These are phyloP conservation scores for Nicotiana tabacum DNA, from an alignment of 257 asterid species.

Conservation along the genomic window DNA sequence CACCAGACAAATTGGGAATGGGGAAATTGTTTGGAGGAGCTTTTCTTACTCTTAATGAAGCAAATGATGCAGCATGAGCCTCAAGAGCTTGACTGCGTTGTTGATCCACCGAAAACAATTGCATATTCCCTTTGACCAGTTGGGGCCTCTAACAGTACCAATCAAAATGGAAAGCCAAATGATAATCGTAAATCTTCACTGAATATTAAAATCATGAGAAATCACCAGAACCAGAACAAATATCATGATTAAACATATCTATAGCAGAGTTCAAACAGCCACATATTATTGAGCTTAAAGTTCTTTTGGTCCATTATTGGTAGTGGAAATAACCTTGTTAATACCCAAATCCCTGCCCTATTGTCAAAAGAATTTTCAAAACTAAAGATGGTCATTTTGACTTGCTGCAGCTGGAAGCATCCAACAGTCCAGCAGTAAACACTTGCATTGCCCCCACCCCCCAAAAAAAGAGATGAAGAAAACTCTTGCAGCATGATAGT, in stretches of 20 bases:
- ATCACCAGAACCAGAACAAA: background rate
- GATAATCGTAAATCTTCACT: background rate
- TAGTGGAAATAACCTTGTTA: background rate
- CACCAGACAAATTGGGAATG: background rate
- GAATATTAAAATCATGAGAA: background rate
- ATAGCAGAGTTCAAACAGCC: background rate
- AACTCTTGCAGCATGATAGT: background rate
- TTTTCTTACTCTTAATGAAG: slow-evolving; percentile 60
- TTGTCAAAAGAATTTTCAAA: background rate
- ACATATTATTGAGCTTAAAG: background rate
- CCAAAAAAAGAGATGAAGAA: background rate
- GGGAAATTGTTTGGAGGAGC: slow-evolving; percentile 6
- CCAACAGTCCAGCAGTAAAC: background rate
- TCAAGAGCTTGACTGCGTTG: slow-evolving; percentile 99
- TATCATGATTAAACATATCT: background rate
- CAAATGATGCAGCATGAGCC: slow-evolving; percentile 99
- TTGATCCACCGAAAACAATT: slow-evolving; percentile 90
- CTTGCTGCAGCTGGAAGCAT: background rate
- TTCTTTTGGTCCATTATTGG: background rate
- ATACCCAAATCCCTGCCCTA: background rate
- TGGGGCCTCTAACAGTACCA: slow-evolving; percentile 63
- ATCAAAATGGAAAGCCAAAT: slow-evolving; percentile 5
- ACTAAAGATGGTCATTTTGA: slow-evolving; percentile 2
- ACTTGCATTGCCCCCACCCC: background rate
- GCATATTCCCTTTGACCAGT: slow-evolving; percentile 97